Conservation (phyloP, 2,329 filamentous ascomycete genomes). For the Sclerotinia nivalis region DNA sequence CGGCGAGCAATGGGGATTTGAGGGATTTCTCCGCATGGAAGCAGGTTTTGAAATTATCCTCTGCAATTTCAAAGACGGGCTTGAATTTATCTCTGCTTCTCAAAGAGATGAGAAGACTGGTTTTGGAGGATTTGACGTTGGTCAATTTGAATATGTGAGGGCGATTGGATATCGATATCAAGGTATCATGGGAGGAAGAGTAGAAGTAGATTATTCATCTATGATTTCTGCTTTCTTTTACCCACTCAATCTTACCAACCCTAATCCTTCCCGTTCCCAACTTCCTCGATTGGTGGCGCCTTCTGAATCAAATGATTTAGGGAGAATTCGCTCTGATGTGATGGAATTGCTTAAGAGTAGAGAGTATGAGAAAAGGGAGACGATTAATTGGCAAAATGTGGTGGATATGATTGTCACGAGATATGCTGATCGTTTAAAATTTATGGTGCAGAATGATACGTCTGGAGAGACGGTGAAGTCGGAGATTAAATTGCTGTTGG, state of each 20-base stretch:
- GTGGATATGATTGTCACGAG: conserved; percentile 65
- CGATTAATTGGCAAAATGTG: conserved; percentile 60
- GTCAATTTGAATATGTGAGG: conserved; percentile 42
- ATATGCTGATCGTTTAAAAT: conserved; percentile 56
- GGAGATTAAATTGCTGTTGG: conserved; percentile 45
- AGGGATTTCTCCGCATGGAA: conserved; percentile 68
- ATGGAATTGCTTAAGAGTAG: conserved; percentile 44
- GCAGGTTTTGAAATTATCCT: conserved; percentile 70
- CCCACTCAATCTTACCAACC: conserved; percentile 37
- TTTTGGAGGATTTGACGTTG: conserved; percentile 10
- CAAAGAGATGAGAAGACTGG: conserved; percentile 25
- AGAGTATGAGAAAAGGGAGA: conserved; percentile 25
- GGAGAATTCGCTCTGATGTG: conserved; percentile 48
- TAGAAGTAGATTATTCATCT: conserved; percentile 37
- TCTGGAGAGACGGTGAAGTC: conserved; percentile 41
- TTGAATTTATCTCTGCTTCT: conserved; percentile 34
- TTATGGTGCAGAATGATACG: conserved; percentile 25
- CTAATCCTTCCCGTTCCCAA: conserved; percentile 27
- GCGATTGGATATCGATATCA: conserved; percentile 47
- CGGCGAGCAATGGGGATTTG: conserved; percentile 56
- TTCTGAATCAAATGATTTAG: conserved; percentile 34
- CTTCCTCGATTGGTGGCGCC: conserved; percentile 33
- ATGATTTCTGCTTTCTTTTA: conserved; percentile 40
- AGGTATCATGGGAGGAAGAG: conserved; percentile 45
- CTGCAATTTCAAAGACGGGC: conserved; percentile 56